Conservation (phyloP, 768 basidiomycete species). For the Tephrocybe sp. region DNA sequence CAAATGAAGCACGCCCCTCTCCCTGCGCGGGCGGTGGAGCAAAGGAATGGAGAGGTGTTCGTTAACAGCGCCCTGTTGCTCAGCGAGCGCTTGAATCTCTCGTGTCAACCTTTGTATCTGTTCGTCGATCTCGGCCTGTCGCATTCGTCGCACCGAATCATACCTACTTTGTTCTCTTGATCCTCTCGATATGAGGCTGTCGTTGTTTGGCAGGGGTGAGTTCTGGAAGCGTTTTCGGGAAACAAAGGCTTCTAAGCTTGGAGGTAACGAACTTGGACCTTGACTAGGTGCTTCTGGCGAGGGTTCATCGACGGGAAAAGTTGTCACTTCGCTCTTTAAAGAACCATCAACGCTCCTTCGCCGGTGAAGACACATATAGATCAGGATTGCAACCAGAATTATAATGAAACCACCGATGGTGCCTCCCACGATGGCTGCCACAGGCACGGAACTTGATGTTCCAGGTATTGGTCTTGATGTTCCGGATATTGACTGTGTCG, state of each 20-base stretch:
- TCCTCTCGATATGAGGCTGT: not conserved
- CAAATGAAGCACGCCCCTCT: not conserved
- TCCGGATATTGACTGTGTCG: too few species aligned
- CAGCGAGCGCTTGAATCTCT: constrained; percentile 5
- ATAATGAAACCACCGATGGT: constrained; percentile 8
- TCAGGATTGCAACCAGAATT: not conserved
- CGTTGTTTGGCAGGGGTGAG: not conserved
- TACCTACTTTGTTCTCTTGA: not conserved
- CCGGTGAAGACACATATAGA: constrained; percentile 10
- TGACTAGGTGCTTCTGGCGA: not conserved
- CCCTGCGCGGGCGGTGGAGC: not conserved
- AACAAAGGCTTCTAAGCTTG: not conserved
- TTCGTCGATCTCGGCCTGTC: constrained; percentile 5
- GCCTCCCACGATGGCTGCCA: constrained; percentile 11
- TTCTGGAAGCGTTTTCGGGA: too few species aligned
- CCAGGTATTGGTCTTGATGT: too few species aligned
- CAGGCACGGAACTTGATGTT: not conserved
- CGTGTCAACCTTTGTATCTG: constrained; percentile 1
- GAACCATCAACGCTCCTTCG: not conserved
- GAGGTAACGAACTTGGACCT: not conserved
- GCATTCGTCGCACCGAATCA: not conserved
- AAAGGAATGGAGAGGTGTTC: not conserved
- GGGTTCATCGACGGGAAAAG: not conserved
- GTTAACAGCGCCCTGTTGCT: not conserved
- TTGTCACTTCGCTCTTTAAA: not conserved